phyloP scores from a whole-genome alignment of 352 stramenopile species.

The Globisporangium rhizosaccharum region DNA sequence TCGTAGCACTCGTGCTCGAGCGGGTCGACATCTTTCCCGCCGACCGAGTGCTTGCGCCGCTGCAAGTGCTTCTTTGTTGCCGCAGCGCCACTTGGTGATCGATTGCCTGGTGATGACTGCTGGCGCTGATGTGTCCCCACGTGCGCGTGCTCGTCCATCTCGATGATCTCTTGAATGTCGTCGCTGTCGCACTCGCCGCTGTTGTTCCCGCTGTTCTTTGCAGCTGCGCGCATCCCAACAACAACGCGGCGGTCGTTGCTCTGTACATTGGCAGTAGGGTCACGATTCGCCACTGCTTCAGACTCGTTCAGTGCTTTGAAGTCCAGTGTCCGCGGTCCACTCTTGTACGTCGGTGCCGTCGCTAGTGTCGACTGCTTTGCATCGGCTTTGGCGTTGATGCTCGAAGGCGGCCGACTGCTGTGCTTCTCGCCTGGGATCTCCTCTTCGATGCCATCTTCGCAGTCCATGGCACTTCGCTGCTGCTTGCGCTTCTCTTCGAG shows the following conservation, averaged over 20 bases:
- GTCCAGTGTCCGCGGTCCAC: slow-evolving; percentile 19
- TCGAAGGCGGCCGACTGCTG: slow-evolving; percentile 2
- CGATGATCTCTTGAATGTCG: slow-evolving; percentile 82
- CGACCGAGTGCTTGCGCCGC: slow-evolving; percentile 1
- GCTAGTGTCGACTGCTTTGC: slow-evolving; percentile 5
- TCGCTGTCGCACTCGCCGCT: slow-evolving; percentile 56
- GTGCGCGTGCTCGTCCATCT: slow-evolving; percentile 31
- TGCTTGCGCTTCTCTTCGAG: slow-evolving; percentile 34
- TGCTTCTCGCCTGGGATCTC: slow-evolving; percentile 50
- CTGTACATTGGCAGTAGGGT: slow-evolving; percentile 1
- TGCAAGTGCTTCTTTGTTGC: slow-evolving; percentile 7
- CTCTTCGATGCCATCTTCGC: slow-evolving; percentile 76
- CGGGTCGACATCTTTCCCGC: slow-evolving; percentile 22
- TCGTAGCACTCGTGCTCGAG: slow-evolving; percentile 65
- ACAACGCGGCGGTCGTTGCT: slow-evolving; percentile 3
- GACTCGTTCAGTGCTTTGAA: slow-evolving; percentile 19
- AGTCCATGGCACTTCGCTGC: slow-evolving; percentile 7
- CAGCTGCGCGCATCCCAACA: background rate
- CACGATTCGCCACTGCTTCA: background rate
- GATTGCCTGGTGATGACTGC: slow-evolving; percentile 1
- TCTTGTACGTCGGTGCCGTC: slow-evolving; percentile 12
- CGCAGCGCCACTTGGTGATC: slow-evolving; percentile 2
- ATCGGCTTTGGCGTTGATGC: slow-evolving; percentile 16
- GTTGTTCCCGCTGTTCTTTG: slow-evolving; percentile 28
- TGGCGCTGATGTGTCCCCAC: slow-evolving; percentile 1